Evolutionary conservation across 257 asterid genomes (phyloP).

Genomic region (Plantago major): DNA sequence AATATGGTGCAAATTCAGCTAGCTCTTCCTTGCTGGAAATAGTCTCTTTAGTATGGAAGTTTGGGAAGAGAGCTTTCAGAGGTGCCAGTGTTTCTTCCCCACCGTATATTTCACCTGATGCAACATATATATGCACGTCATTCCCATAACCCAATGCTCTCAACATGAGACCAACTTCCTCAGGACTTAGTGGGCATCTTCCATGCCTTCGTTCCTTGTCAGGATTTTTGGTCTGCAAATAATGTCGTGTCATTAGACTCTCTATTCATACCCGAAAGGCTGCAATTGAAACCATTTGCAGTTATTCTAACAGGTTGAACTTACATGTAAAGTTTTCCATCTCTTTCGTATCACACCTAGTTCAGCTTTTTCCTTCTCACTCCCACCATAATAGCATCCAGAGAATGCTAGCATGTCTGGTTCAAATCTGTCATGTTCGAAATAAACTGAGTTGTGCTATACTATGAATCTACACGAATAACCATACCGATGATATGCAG

Average conservation of each 20-base stretch:
- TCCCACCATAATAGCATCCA: slow-evolving; percentile 76
- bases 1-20: slow-evolving; percentile 46
- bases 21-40: slow-evolving; percentile 61
- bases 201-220: slow-evolving; percentile 67
- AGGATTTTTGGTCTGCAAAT: slow-evolving; percentile 47
- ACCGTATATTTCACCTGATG: slow-evolving; percentile 76
- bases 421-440: slow-evolving; percentile 47
- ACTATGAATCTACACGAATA: neutral
- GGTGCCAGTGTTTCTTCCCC: slow-evolving; percentile 65
- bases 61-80: slow-evolving; percentile 65
- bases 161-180: slow-evolving; percentile 76
- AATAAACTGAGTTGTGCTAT: slow-evolving; percentile 3
- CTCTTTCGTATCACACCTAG: slow-evolving; percentile 53
- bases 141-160: slow-evolving; percentile 66
- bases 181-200: slow-evolving; percentile 67
- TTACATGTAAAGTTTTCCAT: slow-evolving; percentile 69
- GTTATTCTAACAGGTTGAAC: slow-evolving; percentile 13
- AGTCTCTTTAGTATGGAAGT: slow-evolving; percentile 63
- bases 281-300: neutral
- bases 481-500: neutral
- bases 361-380: slow-evolving; percentile 48
- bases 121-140: slow-evolving; percentile 68
- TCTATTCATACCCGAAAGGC: neutral
- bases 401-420: slow-evolving; percentile 89
- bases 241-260: neutral